phyloP scores from a whole-genome alignment of 192 early-diverging fungal genomes.

The Coemansia sp. region DNA sequence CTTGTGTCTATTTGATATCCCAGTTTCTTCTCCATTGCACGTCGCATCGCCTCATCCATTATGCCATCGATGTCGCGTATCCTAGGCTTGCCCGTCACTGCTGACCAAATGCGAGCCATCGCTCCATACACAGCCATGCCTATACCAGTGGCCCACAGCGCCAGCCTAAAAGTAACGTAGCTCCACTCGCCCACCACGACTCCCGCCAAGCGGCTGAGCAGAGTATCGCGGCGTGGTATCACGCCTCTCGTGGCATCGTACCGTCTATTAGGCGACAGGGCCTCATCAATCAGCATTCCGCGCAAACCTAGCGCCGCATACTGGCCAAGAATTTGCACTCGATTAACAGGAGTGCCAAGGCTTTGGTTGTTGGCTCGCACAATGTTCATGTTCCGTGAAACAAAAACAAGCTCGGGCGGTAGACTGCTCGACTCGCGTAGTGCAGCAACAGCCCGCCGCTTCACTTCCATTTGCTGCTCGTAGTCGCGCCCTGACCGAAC shows the following conservation, averaged over 20 bases:
- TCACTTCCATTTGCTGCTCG: constrained; percentile 69
- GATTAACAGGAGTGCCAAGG: constrained; percentile 81
- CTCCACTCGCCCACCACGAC: constrained; percentile 33
- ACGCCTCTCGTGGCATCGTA: constrained; percentile 16
- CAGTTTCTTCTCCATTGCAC: constrained; percentile 64
- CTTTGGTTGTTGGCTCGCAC: constrained; percentile 80
- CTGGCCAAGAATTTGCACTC: constrained; percentile 78
- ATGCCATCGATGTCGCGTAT: constrained; percentile 65
- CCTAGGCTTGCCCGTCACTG: constrained; percentile 13
- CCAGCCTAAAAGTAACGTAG: constrained; percentile 35
- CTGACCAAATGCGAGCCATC: constrained; percentile 13
- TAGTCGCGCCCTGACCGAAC: constrained; percentile 53
- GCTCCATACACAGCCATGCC: constrained; percentile 37
- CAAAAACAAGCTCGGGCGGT: constrained; percentile 87
- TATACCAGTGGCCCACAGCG: constrained; percentile 44
- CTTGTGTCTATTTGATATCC: constrained; percentile 75
- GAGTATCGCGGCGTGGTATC: constrained; percentile 6
- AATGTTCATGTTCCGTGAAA: constrained; percentile 84
- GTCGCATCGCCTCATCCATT: constrained; percentile 67
- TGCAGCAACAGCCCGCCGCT: constrained; percentile 67
- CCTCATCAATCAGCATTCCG: constrained; percentile 43
- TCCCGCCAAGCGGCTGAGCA: constrained; percentile 2
- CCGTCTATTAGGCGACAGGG: constrained; percentile 9
- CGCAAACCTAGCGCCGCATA: constrained; percentile 63
- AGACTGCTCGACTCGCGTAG: constrained; percentile 64